phyloP scores from a whole-genome alignment of 768 basidiomycete species.

The Xerocomellus intermedius region DNA sequence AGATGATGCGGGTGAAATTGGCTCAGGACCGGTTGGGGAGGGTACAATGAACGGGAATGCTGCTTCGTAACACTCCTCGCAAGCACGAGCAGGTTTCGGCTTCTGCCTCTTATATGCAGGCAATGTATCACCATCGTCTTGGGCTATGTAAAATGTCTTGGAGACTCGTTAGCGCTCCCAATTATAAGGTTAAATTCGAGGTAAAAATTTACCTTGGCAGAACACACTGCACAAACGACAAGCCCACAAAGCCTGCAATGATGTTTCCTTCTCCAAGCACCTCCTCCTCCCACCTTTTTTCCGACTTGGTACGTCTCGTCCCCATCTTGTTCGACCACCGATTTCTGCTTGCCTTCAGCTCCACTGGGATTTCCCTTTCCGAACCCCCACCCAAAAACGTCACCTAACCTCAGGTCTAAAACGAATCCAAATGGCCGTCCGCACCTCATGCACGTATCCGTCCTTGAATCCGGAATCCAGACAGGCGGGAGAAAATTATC shows the following conservation, averaged over 20 bases:
- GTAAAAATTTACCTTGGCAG: constrained; percentile 55
- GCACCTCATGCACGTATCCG: constrained; percentile 85
- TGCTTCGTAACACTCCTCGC: constrained; percentile 82
- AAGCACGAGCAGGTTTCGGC: constrained; percentile 72
- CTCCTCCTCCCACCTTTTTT: constrained; percentile 13
- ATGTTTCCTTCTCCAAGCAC: constrained; percentile 61
- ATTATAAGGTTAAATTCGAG: neutral
- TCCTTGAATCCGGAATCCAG: constrained; percentile 88
- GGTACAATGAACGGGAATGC: constrained; percentile 62
- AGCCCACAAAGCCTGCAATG: constrained; percentile 85
- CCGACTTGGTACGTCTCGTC: constrained; percentile 4
- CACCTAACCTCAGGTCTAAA: constrained; percentile 24
- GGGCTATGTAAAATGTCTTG: constrained; percentile 80
- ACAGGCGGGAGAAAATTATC: constrained; percentile 81
- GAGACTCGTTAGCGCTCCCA: neutral
- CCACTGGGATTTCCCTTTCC: constrained; percentile 39
- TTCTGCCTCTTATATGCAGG: constrained; percentile 39
- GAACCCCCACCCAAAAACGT: constrained; percentile 29
- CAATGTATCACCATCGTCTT: constrained; percentile 36
- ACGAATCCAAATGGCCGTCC: constrained; percentile 63
- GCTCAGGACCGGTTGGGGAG: neutral
- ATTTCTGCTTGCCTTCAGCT: constrained; percentile 14
- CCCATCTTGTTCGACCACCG: constrained; percentile 5
- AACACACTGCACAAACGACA: constrained; percentile 85
- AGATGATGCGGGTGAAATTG: constrained; percentile 3